phyloP scores from a whole-genome alignment of 2,329 filamentous ascomycete species.

The Fusarium piperis region DNA sequence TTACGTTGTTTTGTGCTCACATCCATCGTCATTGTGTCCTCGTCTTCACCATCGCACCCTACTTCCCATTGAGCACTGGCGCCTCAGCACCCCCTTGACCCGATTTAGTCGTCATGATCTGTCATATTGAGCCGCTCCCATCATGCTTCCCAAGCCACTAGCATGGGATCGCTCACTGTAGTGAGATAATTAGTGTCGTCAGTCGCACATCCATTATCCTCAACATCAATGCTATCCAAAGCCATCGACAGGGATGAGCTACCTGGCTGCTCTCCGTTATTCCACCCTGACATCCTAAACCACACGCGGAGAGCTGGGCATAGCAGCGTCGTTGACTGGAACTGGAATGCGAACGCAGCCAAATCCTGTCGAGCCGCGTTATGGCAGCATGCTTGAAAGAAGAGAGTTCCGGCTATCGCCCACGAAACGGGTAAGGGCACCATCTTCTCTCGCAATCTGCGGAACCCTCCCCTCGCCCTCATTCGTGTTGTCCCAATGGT shows the following conservation, averaged over 20 bases:
- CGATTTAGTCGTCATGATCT: constrained; percentile 12
- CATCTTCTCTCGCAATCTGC: background rate
- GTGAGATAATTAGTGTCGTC: background rate
- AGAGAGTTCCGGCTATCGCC: constrained; percentile 1
- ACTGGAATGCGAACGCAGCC: constrained; percentile 15
- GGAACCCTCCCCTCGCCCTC: background rate
- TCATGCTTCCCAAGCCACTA: background rate
- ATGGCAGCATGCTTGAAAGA: background rate
- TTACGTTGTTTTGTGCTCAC: background rate
- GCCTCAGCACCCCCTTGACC: background rate
- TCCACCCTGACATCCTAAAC: background rate
- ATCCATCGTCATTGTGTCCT: background rate
- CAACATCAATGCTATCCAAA: background rate
- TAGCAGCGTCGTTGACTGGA: background rate
- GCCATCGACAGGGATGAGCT: background rate
- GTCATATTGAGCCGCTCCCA: constrained; percentile 14
- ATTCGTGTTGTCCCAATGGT: background rate
- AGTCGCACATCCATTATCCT: background rate
- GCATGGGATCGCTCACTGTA: background rate
- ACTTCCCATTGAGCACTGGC: background rate
- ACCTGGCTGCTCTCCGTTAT: background rate
- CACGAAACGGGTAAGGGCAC: background rate
- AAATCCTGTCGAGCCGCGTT: background rate
- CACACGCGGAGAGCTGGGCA: background rate
- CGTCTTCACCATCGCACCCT: background rate